A percentile compares a stretch with the other conserved stretches of the same genome.
These are phyloP conservation scores for Carex littledalei DNA, from an alignment of 176 grass and related monocot species.

Conservation along the genomic window DNA sequence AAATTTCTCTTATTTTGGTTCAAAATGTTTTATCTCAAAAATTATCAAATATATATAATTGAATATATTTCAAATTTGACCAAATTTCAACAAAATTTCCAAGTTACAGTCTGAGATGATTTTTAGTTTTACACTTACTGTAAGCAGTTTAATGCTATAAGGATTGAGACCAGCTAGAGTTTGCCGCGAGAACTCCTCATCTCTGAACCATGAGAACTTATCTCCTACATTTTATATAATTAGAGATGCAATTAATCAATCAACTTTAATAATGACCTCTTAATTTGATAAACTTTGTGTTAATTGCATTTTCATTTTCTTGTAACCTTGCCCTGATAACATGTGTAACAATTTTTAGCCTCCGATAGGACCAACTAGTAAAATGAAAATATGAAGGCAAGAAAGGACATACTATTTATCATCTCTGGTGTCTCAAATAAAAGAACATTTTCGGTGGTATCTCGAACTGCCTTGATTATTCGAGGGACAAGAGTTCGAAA, in stretches of 20 bases:
- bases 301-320: background rate
- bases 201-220: conserved; percentile 68
- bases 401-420: conserved; percentile 40
- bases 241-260: background rate
- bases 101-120: background rate
- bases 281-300: background rate
- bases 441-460: conserved; percentile 54
- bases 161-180: conserved; percentile 74
- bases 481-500: conserved; percentile 41
- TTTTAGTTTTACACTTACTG: conserved; percentile 23
- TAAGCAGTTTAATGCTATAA: conserved; percentile 51
- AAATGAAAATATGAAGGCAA: background rate
- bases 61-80: background rate
- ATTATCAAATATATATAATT: background rate
- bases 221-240: conserved; percentile 47
- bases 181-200: conserved; percentile 76
- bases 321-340: background rate
- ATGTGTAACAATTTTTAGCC: background rate
- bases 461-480: conserved; percentile 38
- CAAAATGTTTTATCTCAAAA: background rate
- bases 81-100: background rate
- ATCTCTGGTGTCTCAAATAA: conserved; percentile 72
- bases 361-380: background rate
- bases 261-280: background rate
- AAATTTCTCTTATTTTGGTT: background rate